Evolutionary conservation across 208 protist genomes (phyloP).

Genomic region (Vickermania spadyakhi): DNA sequence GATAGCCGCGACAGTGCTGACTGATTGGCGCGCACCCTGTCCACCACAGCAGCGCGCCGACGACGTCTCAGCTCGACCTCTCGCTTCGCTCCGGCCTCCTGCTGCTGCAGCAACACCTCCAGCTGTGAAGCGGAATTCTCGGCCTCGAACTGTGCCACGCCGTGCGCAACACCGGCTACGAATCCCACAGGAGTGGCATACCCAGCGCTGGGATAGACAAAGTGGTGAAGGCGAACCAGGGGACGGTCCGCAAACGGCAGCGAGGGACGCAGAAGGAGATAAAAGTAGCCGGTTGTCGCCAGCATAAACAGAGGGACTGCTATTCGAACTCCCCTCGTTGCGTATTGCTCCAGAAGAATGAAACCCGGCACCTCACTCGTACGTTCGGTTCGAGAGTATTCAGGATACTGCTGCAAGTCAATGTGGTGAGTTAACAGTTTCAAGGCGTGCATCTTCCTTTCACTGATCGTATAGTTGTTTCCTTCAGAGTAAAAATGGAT

Average conservation of each 20-base stretch:
- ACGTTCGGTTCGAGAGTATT: slow-evolving; percentile 18
- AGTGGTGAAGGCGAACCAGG: slow-evolving; percentile 56
- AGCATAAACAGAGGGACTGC: slow-evolving; percentile 36
- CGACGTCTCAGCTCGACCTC: slow-evolving; percentile 6
- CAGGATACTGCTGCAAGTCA: slow-evolving; percentile 46
- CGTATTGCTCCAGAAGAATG: slow-evolving; percentile 44
- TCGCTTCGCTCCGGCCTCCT: slow-evolving; percentile 9
- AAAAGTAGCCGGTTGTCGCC: slow-evolving; percentile 45
- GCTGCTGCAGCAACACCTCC: slow-evolving; percentile 6
- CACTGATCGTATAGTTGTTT: too few species aligned
- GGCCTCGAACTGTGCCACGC: slow-evolving; percentile 12
- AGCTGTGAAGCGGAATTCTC: not conserved
- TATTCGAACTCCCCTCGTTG: slow-evolving; percentile 34
- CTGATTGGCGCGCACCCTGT: not conserved
- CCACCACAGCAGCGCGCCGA: slow-evolving; percentile 6
- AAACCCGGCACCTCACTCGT: slow-evolving; percentile 23
- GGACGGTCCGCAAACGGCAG: slow-evolving; percentile 55
- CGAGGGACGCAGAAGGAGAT: slow-evolving; percentile 40
- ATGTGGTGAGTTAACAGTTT: slow-evolving; percentile 16
- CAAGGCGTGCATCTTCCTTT: too few species aligned
- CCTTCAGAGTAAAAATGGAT: too few species aligned
- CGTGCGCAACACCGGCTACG: slow-evolving; percentile 25
- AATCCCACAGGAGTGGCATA: slow-evolving; percentile 52
- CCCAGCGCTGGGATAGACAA: slow-evolving; percentile 66
- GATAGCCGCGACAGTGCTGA: not conserved